Base-by-base conservation (phyloP, 257 asterid genomes). In the Haberlea rhodopensis region DNA sequence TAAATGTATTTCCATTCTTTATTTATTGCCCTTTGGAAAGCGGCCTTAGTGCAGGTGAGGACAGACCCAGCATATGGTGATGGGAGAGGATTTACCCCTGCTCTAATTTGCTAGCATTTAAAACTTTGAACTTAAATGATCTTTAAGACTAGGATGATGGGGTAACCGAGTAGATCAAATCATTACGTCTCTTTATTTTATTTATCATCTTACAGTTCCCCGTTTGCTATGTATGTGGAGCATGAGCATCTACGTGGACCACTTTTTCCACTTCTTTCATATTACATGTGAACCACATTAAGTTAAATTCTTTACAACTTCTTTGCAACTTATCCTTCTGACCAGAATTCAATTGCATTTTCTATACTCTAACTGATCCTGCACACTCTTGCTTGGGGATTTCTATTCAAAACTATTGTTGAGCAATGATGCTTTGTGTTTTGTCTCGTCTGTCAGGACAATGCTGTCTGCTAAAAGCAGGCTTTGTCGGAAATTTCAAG, bases 1-100 rank as follows among this genome's bases (percentile, higher is more conserved):
- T 32, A 13, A 27, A 11, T 62, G 46, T 5, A 63, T 10, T 67
- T 48, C 57, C 56, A 32, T 67, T 28, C 45, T 73, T 45, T 58
- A 13, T 60, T 60, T 32, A 1, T 32, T 73, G 46, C 43, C 53
- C 26, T n/a, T 13, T 8, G 13, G 54, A 27, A 58, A 32, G 31
- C 16, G 6, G 22, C 59, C 20, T 71, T 31, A 45, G 43, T 40
- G 28, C 9, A 34, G 18, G 60, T 57, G 55, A 27, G 51, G 51
- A 43, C 1, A n/a, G n/a, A 11, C 46, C 5, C 20, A 16, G 8
- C 51, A 15, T 43, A 15, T 16, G 51, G 1, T 4, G 20, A 13
- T 40, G 18, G 49, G 49, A 40, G 49, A 40, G 7, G 49, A 19
- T 40, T 40, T 40, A 4, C 49, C 19, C 5, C 19, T 9, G 16